Evolutionary conservation across 129 eudicot genomes (phyloP), one percentile per base, ranked within the genome.

Genomic region (Pseudognaphalium luteoalbum): DNA sequence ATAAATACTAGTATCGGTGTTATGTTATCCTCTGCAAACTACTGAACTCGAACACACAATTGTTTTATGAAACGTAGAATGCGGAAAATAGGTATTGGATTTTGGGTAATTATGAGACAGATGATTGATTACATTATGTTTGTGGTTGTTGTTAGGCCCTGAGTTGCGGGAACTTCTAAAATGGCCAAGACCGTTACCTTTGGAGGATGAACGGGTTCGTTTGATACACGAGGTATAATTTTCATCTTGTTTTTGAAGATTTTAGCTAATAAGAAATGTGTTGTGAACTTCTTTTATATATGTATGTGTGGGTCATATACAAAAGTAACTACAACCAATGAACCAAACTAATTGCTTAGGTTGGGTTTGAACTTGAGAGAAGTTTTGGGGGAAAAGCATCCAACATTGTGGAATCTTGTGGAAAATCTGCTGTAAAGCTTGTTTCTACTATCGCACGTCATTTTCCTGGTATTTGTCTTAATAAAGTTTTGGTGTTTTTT

Each of bases 121-220:
- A 1, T n/a, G 44, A 58, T 5, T 65, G 59, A 52, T 68, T 63
- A 44, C 28, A 58, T 44, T 59, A n/a, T 64, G 11, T 30, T 63
- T 33, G 62, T 83, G 82, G 68, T 86, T 82, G 76, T 69, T 80
- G 54, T 79, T 83, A 90, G 98, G 98, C 75, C 90, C 80, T 78
- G 89, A 93, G n/a, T 69, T 93, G 60, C 89, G 97, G 41, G 80
- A 88, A 76, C 74, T 93, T 72, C 80, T 93, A 76, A 88, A 90
- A 73, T 93, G 98, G 98, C 91, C 98, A 61, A 86, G 96, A 72
- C 93, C 96, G 22, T 87, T 93, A 51, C 98, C 98, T 82, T 83
- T 93, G 85, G 98, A 88, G 78, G 91, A 93, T 80, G 98, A 93
- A 86, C 84, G 97, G 6, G 89, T 90, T 65, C 98, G 96, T 79